phyloP scores from a whole-genome alignment of 2,329 filamentous ascomycete species.

The Colletotrichum euphorbiae region DNA sequence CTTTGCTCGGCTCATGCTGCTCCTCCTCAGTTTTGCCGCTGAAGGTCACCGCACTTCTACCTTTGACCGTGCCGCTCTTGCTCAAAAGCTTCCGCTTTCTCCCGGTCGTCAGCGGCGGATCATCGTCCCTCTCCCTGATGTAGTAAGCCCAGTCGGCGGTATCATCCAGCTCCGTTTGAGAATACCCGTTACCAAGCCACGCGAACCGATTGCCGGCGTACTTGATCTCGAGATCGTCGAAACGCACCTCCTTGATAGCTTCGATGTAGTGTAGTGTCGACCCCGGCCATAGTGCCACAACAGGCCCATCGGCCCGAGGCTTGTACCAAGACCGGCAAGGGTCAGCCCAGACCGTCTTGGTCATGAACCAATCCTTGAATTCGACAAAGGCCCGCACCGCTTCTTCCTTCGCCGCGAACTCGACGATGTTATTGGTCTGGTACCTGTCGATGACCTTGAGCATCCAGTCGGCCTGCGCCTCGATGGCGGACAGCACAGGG shows the following conservation, averaged over 20 bases:
- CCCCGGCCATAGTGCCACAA: constrained; percentile 41
- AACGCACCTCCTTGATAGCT: constrained; percentile 55
- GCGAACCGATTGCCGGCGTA: constrained; percentile 52
- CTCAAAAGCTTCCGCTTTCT: constrained; percentile 41
- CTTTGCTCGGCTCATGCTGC: not conserved
- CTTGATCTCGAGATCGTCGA: constrained; percentile 59
- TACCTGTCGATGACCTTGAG: constrained; percentile 61
- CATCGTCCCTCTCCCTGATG: constrained; percentile 51
- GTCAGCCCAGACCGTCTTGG: constrained; percentile 58
- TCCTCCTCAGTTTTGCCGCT: constrained; percentile 23
- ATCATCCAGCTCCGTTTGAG: constrained; percentile 53
- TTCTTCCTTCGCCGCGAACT: constrained; percentile 57
- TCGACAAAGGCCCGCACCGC: constrained; percentile 63
- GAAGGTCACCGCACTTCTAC: constrained; percentile 39
- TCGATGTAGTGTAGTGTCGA: constrained; percentile 63
- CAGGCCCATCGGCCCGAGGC: constrained; percentile 36
- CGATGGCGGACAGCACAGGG: constrained; percentile 55
- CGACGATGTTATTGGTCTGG: constrained; percentile 59
- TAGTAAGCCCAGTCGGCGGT: constrained; percentile 55
- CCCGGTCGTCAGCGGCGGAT: constrained; percentile 44
- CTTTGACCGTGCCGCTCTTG: constrained; percentile 44
- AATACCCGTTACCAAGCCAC: constrained; percentile 58
- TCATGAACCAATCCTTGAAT: constrained; percentile 58
- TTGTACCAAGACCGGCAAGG: constrained; percentile 49
- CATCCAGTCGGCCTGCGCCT: constrained; percentile 62